Evolutionary conservation across 2,329 filamentous ascomycete genomes (phyloP).

Genomic region (Trichoderma koningiopsis): DNA sequence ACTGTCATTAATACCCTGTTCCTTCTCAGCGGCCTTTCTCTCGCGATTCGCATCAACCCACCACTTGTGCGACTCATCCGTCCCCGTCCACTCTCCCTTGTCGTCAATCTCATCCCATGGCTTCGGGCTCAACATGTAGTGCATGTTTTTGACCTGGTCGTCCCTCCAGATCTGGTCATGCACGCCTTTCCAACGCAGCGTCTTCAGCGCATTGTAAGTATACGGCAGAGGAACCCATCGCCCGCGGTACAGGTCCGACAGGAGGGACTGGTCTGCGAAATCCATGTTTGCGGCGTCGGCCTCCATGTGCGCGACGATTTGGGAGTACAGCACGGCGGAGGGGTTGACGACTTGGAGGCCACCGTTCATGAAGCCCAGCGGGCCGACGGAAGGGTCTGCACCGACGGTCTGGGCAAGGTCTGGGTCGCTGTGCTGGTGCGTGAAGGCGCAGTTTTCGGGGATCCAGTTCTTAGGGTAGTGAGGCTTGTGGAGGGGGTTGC

Average conservation of each 20-base stretch:
- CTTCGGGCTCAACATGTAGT: constrained; percentile 64
- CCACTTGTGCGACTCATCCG: constrained; percentile 56
- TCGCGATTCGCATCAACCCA: constrained; percentile 55
- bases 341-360: constrained; percentile 58
- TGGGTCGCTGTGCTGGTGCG: constrained; percentile 52
- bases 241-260: constrained; percentile 56
- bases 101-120: constrained; percentile 59
- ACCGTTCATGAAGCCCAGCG: constrained; percentile 52
- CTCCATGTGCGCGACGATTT: constrained; percentile 56
- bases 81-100: constrained; percentile 47
- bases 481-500: constrained; percentile 75
- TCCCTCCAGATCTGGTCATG: constrained; percentile 61
- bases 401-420: constrained; percentile 50
- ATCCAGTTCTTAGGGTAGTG: constrained; percentile 78
- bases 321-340: constrained; percentile 48
- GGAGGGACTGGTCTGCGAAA: constrained; percentile 62
- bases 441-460: constrained; percentile 60
- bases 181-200: constrained; percentile 54
- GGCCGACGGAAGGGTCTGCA: constrained; percentile 48
- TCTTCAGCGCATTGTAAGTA: constrained; percentile 65
- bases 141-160: constrained; percentile 60
- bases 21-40: constrained; percentile 46
- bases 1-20: constrained; percentile 39
- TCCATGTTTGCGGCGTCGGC: constrained; percentile 50
- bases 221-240: constrained; percentile 63